phyloP scores from a whole-genome alignment of 73 alveolate genomes.

The Tetrahymena elliotti region DNA sequence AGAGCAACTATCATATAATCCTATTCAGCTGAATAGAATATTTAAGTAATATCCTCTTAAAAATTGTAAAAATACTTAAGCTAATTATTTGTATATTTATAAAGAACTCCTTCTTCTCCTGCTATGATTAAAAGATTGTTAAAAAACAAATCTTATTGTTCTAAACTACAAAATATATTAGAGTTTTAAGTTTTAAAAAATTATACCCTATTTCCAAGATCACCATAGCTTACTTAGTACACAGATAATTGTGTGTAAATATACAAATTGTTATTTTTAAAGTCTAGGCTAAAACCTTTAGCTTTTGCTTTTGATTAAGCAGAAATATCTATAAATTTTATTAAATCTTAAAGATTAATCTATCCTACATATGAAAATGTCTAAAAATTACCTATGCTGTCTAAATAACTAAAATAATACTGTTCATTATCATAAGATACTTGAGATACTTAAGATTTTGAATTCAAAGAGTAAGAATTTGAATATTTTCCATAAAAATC shows the following conservation, averaged over 20 bases:
- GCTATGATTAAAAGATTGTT: background rate
- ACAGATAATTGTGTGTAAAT: background rate
- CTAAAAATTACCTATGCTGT: background rate
- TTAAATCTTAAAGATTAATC: background rate
- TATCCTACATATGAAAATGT: background rate
- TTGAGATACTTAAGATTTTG: background rate
- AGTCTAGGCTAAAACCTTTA: background rate
- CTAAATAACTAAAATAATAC: background rate
- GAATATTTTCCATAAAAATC: background rate
- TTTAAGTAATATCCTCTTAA: background rate
- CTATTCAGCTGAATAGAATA: background rate
- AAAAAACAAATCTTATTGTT: background rate
- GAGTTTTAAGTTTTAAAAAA: background rate
- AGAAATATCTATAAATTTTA: background rate
- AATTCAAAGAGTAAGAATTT: background rate
- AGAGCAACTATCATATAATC: background rate
- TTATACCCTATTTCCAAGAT: background rate
- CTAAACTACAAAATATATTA: background rate
- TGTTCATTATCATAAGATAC: background rate
- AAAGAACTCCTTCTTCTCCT: background rate
- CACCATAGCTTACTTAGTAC: background rate
- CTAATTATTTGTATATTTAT: background rate
- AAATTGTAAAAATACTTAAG: background rate
- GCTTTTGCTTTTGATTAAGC: background rate
- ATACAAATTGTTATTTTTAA: background rate